A percentile compares a stretch with the other conserved stretches of the same genome.
These are phyloP conservation scores for Fraxinus greggii DNA, from an alignment of 305 asterid species.

Conservation along the genomic window DNA sequence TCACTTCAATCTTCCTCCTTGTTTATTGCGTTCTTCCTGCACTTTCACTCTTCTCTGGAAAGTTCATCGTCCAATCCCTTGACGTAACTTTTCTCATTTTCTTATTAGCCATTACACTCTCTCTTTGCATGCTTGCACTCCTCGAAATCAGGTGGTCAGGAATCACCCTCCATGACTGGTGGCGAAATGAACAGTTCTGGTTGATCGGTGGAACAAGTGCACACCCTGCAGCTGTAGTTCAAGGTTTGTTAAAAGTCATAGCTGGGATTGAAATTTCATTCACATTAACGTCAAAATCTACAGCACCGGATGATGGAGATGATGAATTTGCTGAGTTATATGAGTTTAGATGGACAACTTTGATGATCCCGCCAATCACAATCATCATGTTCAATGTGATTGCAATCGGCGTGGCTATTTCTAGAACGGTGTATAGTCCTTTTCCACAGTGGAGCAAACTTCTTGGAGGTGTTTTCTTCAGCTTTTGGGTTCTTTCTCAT, in stretches of 20 bases:
- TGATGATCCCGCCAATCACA: conserved; percentile 83
- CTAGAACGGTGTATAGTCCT: conserved; percentile 74
- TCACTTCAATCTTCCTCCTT: conserved; percentile 75
- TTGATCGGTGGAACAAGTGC: conserved; percentile 92
- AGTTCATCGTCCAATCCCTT: conserved; percentile 75
- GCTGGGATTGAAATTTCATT: conserved; percentile 85
- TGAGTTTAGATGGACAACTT: conserved; percentile 72
- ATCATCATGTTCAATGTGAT: conserved; percentile 72
- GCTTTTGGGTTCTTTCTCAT: conserved; percentile 94
- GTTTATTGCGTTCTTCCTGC: conserved; percentile 84
- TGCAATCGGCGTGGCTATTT: conserved; percentile 66
- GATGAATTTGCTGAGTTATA: conserved; percentile 80
- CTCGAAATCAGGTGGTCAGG: conserved; percentile 88
- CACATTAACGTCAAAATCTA: conserved; percentile 74
- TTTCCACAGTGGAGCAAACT: conserved; percentile 92
- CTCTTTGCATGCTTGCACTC: conserved; percentile 68
- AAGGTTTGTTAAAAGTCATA: conserved; percentile 73
- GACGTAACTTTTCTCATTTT: conserved; percentile 59
- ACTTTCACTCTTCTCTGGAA: conserved; percentile 78
- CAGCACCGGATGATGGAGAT: conserved; percentile 67
- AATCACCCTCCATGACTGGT: conserved; percentile 86
- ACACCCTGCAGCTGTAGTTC: conserved; percentile 84
- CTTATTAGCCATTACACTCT: conserved; percentile 60
- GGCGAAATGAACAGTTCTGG: conserved; percentile 97
- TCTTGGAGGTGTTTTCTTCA: conserved; percentile 80